phyloP scores from a whole-genome alignment of 129 eudicot genomes.

The Flaveria brownii region DNA sequence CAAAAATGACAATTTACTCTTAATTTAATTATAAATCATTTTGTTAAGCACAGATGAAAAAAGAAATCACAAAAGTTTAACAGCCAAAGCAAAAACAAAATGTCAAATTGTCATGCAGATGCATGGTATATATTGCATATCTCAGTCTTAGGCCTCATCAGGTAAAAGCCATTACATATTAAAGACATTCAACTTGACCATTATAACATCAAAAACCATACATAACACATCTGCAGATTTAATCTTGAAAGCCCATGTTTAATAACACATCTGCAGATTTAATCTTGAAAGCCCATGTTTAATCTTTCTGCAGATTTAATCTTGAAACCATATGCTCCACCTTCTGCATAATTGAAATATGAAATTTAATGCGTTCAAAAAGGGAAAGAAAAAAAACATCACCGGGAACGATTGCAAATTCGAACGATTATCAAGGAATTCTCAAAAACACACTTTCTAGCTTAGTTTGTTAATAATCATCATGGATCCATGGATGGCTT shows the following conservation, averaged over 20 bases:
- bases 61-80: neutral
- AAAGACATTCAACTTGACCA: neutral
- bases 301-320: constrained; percentile 38
- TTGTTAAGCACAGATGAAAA: neutral
- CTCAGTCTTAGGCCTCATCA: neutral
- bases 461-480: neutral
- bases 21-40: neutral
- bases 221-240: too few species aligned
- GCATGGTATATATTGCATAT: neutral
- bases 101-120: neutral
- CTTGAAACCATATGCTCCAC: constrained; percentile 84
- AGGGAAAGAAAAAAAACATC: neutral
- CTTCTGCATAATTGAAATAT: constrained; percentile 46
- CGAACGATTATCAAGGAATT: neutral
- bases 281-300: neutral
- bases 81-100: neutral
- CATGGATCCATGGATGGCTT: neutral
- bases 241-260: neutral
- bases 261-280: neutral
- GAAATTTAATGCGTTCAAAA: neutral
- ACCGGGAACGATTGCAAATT: neutral
- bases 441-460: neutral
- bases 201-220: neutral
- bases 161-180: constrained; percentile 2
- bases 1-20: too few species aligned